Evolutionary conservation across 176 grass and related monocot species (phyloP).

Genomic region (Lolium rigidum): DNA sequence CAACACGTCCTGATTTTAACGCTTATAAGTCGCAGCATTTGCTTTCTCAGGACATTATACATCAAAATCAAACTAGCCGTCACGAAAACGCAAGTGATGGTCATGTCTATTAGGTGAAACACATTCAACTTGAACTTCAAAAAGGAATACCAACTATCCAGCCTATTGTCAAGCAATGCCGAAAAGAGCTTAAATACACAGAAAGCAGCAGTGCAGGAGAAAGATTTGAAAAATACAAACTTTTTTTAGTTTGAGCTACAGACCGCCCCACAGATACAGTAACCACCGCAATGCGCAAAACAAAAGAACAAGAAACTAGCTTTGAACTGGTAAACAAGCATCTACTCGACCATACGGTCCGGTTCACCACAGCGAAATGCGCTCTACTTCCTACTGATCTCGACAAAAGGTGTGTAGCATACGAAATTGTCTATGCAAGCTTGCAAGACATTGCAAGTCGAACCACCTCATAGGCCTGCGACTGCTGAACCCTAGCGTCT

Average conservation of each 20-base stretch:
- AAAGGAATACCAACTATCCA: neutral
- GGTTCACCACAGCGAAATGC: neutral
- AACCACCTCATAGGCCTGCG: no score
- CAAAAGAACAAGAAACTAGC: neutral
- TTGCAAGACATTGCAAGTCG: no score
- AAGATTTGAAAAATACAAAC: neutral
- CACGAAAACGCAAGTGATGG: neutral
- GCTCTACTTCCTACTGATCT: neutral
- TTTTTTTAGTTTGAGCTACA: neutral
- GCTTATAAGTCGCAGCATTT: neutral
- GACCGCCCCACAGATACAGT: neutral
- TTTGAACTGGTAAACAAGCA: neutral
- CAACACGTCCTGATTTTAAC: neutral
- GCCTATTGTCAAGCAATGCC: neutral
- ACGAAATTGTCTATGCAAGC: neutral
- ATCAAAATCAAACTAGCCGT: constrained; percentile 9
- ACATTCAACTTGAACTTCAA: neutral
- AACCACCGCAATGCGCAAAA: neutral
- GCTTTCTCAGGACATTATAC: neutral
- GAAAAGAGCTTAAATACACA: neutral
- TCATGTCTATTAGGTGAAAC: neutral
- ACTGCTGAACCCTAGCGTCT: no score
- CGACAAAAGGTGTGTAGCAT: neutral
- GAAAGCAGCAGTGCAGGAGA: neutral
- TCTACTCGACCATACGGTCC: neutral